Conservation (phyloP, 225 moss, liverwort and hornwort species). For the Sphagnum tenellum region DNA sequence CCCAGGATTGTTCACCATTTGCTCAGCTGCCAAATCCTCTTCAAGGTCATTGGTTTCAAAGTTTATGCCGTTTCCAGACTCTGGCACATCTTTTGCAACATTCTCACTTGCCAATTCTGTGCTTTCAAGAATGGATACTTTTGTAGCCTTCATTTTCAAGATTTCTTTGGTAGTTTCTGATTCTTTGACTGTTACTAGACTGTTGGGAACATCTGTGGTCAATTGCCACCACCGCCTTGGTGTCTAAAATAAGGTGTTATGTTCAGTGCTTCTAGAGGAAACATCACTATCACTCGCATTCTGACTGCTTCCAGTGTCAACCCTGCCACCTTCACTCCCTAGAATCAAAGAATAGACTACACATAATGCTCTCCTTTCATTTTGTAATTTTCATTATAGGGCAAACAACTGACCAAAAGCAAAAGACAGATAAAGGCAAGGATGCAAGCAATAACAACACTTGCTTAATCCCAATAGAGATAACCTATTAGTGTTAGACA, state of each 20-base stretch:
- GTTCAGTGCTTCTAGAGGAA: constrained; percentile 8
- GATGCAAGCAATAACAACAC: no score
- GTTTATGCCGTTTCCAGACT: background rate
- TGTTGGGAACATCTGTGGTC: constrained; percentile 18
- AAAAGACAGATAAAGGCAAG: background rate
- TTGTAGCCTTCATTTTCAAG: background rate
- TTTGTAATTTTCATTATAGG: no score
- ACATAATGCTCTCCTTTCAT: no score
- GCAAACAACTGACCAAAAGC: background rate
- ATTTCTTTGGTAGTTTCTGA: background rate
- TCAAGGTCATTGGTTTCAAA: background rate
- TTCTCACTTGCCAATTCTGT: no score
- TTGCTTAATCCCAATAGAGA: background rate
- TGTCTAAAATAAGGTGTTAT: constrained; percentile 15
- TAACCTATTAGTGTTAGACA: constrained; percentile 15
- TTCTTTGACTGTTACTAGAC: background rate
- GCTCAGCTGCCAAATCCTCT: constrained; percentile 5
- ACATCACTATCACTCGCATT: constrained; percentile 20
- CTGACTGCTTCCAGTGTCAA: constrained; percentile 1
- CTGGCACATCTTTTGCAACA: background rate
- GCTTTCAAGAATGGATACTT: background rate
- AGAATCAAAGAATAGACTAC: background rate
- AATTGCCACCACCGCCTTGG: constrained; percentile 53
- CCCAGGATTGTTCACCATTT: constrained; percentile 4
- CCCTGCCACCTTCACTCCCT: constrained; percentile 1